Evolutionary conservation across 257 asterid species (phyloP), one percentile per base, ranked within the genome.

Genomic region (Solanum piurae): DNA sequence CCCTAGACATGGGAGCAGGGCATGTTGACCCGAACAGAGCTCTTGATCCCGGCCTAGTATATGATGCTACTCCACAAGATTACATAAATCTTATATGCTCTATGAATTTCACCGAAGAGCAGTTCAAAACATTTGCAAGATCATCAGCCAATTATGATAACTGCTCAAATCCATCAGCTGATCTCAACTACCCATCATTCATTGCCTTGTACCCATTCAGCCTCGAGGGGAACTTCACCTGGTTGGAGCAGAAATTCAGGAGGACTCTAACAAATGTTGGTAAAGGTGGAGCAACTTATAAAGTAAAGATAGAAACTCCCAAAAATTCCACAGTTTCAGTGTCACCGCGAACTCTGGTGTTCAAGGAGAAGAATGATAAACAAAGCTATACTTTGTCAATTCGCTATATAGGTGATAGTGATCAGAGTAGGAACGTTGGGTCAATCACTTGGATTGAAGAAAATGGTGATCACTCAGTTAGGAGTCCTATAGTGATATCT

Each of bases 401-500:
- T 5, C 86, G 20, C 2, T 84, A 40, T 31, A 64, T 4, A 69
- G 88, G 64, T 29, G 31, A 42, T 12, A 12, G 21, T 12, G 75
- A 68, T 68, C 73, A 87, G 79, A 49, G 3, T 86, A 76, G 52
- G 25, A 38, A 40, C 86, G 83, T 82, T 80, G 94, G 93, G 23
- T 91, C 93, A 8, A 12, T 94, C 52, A 89, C 88, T 64, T 94
- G 93, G 96, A 36, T 87, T 38, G 91, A 89, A 42, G 89, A 87
- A 55, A 89, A 88, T 5, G 94, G 91, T 2, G 86, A 84, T 62
- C 89, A 89, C 85, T 75, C 52, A 0, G 94, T 92, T 29, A 90
- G 94, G 29, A 93, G 94, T 42, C 94, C 96, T 10, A 89, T 91
- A n/a, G 93, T 90, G n/a, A 82, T 89, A 14, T 79, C 89, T 21